Conservation (phyloP, 225 moss, liverwort and hornwort genomes). For the Polytrichum formosum region DNA sequence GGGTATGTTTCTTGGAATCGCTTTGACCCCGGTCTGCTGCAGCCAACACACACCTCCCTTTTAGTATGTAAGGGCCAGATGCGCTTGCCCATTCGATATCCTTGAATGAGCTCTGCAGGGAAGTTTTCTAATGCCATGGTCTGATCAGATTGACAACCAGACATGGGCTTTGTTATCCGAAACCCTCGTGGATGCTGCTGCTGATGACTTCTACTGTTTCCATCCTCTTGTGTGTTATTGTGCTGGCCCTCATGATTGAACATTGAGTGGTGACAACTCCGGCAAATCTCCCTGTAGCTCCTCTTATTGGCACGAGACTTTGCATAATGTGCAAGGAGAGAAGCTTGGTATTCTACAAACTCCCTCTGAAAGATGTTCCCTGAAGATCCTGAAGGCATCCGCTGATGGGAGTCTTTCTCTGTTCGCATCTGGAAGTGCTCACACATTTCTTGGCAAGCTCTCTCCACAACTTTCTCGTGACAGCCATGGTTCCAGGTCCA, state of each 20-base stretch:
- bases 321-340: constrained; percentile 12
- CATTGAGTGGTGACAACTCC: background rate
- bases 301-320: background rate
- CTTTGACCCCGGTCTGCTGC: background rate
- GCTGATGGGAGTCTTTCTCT: constrained; percentile 16
- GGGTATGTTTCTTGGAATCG: background rate
- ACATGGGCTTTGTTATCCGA: background rate
- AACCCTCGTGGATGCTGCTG: too few relatives aligned
- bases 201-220: too few relatives aligned
- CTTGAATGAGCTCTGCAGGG: background rate
- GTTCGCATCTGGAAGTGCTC: constrained; percentile 8
- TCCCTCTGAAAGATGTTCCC: background rate
- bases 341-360: constrained; percentile 10
- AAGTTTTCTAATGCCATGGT: background rate
- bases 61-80: background rate
- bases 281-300: background rate
- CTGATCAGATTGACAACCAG: background rate
- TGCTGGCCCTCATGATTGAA: too few relatives aligned
- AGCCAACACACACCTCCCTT: constrained; percentile 6
- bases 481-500: constrained; percentile 7
- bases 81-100: constrained; percentile 1
- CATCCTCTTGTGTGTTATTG: too few relatives aligned
- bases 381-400: background rate
- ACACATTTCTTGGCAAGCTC: constrained; percentile 18
- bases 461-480: constrained; percentile 10